phyloP scores from a whole-genome alignment of 441 rosid species.

The Gossypium laxum region DNA sequence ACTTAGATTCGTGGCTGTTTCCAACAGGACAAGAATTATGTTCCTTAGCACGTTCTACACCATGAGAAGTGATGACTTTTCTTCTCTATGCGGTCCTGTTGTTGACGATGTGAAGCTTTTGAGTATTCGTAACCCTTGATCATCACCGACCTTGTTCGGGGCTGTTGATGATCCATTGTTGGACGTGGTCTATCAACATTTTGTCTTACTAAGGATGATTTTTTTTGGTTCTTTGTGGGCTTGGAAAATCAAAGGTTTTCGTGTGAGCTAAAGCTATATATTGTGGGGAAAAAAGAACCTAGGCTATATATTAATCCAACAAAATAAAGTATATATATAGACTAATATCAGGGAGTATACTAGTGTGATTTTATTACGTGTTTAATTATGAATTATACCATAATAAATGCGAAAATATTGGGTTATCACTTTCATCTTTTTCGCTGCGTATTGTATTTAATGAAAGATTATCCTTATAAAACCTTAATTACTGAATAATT shows the following conservation, averaged over 20 bases:
- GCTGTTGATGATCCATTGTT: background rate
- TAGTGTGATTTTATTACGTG: background rate
- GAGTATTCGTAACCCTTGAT: conserved; percentile 35
- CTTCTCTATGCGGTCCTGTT: conserved; percentile 53
- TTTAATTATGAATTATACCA: background rate
- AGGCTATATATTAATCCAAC: background rate
- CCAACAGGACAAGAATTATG: conserved; percentile 39
- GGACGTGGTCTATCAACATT: background rate
- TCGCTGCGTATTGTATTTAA: too few relatives aligned
- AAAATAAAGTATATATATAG: background rate
- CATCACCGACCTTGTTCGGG: background rate
- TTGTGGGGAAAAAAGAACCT: too few relatives aligned
- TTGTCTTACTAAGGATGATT: conserved; percentile 2
- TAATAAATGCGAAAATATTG: background rate
- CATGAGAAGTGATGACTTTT: conserved; percentile 46
- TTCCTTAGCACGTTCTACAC: conserved; percentile 53
- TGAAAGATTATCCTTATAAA: too few relatives aligned
- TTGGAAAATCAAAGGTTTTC: background rate
- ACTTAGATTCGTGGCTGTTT: conserved; percentile 31
- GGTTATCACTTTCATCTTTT: too few relatives aligned
- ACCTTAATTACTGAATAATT: too few relatives aligned
- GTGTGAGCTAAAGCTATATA: background rate
- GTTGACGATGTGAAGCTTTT: conserved; percentile 48
- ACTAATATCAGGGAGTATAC: background rate
- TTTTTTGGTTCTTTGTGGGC: background rate